Percentiles rank a stretch among this genome's conserved stretches.
Evolutionary conservation across 495 filamentous ascomycete species (phyloP).

Genomic region (Aspergillus egyptiacus): DNA sequence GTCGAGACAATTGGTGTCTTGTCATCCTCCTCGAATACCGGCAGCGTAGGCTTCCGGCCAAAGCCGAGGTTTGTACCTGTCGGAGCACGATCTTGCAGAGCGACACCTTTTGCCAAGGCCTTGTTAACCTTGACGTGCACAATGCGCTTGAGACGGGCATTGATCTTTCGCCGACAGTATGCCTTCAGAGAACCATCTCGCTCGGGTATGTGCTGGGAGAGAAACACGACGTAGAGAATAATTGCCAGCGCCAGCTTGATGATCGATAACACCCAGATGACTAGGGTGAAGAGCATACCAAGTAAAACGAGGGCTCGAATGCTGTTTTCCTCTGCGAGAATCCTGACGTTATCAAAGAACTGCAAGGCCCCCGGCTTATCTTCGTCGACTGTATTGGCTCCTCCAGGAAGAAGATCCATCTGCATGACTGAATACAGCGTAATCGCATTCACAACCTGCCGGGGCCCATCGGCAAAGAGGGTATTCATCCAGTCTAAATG

Average conservation of each 20-base stretch:
- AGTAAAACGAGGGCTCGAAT: constrained; percentile 74
- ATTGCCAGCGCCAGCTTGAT: constrained; percentile 66
- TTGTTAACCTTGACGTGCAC: constrained; percentile 78
- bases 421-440: constrained; percentile 76
- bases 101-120: constrained; percentile 69
- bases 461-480: constrained; percentile 82
- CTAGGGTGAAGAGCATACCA: constrained; percentile 84
- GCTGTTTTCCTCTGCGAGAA: constrained; percentile 62
- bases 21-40: constrained; percentile 53
- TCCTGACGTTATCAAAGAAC: constrained; percentile 71
- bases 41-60: constrained; percentile 59
- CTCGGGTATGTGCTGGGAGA: constrained; percentile 81
- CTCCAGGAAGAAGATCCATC: constrained; percentile 59
- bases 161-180: constrained; percentile 88
- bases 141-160: constrained; percentile 71
- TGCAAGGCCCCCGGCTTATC: constrained; percentile 45
- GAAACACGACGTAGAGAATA: constrained; percentile 75
- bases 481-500: constrained; percentile 77
- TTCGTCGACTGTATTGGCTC: constrained; percentile 43
- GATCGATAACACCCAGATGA: constrained; percentile 82
- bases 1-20: constrained; percentile 53
- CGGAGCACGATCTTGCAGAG: constrained; percentile 52
- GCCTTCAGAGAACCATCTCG: constrained; percentile 69
- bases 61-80: constrained; percentile 46
- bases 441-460: constrained; percentile 81